Conservation (phyloP, 352 stramenopile species). For the Achlya hypogyna region DNA sequence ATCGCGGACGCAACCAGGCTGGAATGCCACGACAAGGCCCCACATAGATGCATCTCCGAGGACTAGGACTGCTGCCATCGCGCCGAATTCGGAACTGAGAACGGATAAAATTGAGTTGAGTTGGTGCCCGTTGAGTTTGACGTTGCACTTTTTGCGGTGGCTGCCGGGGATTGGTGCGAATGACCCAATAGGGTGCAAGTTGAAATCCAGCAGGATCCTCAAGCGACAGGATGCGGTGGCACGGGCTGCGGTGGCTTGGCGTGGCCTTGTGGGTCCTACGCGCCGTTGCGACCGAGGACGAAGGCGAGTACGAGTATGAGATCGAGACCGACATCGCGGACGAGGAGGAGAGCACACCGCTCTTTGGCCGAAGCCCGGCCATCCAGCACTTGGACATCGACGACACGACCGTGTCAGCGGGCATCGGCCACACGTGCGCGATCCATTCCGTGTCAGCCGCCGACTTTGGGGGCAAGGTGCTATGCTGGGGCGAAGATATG, state of each 20-base stretch:
- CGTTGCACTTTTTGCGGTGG: no score
- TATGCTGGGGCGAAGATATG: constrained; percentile 67
- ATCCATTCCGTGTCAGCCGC: constrained; percentile 54
- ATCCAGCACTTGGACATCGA: constrained; percentile 61
- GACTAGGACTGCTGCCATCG: neutral
- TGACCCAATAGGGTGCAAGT: no score
- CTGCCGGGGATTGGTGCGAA: no score
- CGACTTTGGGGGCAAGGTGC: constrained; percentile 60
- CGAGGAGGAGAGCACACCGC: neutral
- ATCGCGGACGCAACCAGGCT: neutral
- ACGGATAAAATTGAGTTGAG: no score
- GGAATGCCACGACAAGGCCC: neutral
- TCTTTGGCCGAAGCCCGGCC: no score
- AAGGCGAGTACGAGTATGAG: no score
- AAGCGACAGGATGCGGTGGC: neutral
- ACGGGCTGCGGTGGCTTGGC: neutral
- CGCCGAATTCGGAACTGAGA: no score
- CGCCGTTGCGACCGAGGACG: no score
- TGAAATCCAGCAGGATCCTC: neutral
- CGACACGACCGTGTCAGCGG: constrained; percentile 61
- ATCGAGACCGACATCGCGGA: neutral
- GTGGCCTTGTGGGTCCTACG: no score
- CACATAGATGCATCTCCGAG: neutral
- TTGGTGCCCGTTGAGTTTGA: no score
- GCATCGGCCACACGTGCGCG: constrained; percentile 73